Evolutionary conservation across 768 basidiomycete genomes (phyloP).

Genomic region (Rhizopogon rudus): DNA sequence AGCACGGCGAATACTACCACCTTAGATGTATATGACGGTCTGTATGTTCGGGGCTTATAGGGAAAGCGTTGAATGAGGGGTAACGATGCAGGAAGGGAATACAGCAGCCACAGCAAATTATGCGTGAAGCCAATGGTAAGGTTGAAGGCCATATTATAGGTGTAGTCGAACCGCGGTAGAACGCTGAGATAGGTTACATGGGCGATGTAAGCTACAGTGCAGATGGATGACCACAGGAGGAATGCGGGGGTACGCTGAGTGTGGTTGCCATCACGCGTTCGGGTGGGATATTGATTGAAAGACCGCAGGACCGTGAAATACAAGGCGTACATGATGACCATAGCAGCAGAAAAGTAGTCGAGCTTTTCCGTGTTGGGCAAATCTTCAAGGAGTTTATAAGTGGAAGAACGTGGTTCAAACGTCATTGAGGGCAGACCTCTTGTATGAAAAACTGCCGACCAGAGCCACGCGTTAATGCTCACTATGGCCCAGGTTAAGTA

Average conservation of each 20-base stretch:
- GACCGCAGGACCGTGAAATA: constrained; percentile 75
- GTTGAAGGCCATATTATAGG: constrained; percentile 90
- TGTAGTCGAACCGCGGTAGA: constrained; percentile 82
- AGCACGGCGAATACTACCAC: constrained; percentile 59
- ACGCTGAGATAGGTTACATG: constrained; percentile 79
- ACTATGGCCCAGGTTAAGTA: constrained; percentile 63
- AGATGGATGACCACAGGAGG: constrained; percentile 45
- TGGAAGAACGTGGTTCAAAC: constrained; percentile 2
- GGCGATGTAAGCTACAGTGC: constrained; percentile 49
- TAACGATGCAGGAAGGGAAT: constrained; percentile 49
- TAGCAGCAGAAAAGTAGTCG: constrained; percentile 93
- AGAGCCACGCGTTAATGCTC: constrained; percentile 89
- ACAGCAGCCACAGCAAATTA: constrained; percentile 78
- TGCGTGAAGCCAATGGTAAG: constrained; percentile 70
- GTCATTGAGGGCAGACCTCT: constrained; percentile 53
- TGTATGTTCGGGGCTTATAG: constrained; percentile 47
- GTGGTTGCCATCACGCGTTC: constrained; percentile 17
- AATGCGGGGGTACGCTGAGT: constrained; percentile 11
- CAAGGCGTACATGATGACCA: constrained; percentile 76
- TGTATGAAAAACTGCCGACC: constrained; percentile 89
- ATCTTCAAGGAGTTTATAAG: constrained; percentile 42
- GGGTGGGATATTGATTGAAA: constrained; percentile 61
- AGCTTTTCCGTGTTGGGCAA: constrained; percentile 77
- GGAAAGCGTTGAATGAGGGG: constrained; percentile 53
- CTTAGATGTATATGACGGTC: constrained; percentile 49